These are phyloP conservation scores for Aurinia saxatilis DNA, from an alignment of 345 rosid genomes.

Conservation along the genomic window DNA sequence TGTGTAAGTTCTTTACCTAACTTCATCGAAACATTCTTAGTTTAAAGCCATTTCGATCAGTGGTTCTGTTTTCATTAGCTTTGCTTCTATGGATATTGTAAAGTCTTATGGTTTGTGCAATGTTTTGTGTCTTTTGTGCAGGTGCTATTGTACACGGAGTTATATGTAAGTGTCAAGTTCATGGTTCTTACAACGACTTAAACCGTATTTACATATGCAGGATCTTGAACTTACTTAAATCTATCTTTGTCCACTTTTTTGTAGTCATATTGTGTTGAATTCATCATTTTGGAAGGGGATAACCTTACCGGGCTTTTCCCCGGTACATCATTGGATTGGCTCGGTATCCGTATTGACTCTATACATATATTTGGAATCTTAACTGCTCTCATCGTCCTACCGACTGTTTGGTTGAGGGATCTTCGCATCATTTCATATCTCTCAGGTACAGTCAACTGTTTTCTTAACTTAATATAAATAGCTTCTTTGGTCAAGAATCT, in stretches of 20 bases:
- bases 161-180: conserved; percentile 53
- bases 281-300: conserved; percentile 90
- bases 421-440: conserved; percentile 77
- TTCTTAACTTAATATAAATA: neutral
- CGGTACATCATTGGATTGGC: conserved; percentile 55
- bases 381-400: conserved; percentile 64
- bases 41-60: neutral
- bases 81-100: neutral
- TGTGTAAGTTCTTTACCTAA: conserved; percentile 47
- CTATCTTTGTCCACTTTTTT: conserved; percentile 20
- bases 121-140: conserved; percentile 37
- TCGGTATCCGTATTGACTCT: conserved; percentile 56
- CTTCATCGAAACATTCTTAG: neutral
- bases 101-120: conserved; percentile 4
- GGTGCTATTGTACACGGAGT: conserved; percentile 70
- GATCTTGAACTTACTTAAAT: conserved; percentile 6
- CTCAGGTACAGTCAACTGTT: conserved; percentile 44
- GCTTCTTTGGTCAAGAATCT: conserved; percentile 7
- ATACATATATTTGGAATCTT: conserved; percentile 70
- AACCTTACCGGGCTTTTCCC: conserved; percentile 81
- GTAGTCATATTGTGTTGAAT: conserved; percentile 89
- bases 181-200: neutral
- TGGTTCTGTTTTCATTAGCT: conserved; percentile 13
- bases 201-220: neutral
- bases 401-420: conserved; percentile 82